Evolutionary conservation across 805 yeast species (phyloP), one percentile per base, ranked within the genome.

Genomic region (Candida palmyrensis): DNA sequence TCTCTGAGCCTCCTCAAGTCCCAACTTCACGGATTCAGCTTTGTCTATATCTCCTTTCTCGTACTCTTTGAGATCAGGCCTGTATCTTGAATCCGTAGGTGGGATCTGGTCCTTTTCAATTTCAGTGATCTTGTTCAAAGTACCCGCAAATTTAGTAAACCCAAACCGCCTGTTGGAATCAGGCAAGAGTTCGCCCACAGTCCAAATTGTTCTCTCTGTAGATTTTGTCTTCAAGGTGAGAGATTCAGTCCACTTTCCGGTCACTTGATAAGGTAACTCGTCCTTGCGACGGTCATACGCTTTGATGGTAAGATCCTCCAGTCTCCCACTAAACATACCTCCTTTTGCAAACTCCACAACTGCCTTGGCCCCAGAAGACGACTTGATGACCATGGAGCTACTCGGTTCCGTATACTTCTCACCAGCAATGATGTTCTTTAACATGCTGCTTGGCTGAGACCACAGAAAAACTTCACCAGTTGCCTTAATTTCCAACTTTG

Each of bases 361-460:
- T 1, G 95, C 85, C 40, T 68, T 75, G 25, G 71, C 66, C 0
- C 94, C 94, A n/a, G 62, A 64, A 2, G 86, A 75, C 2, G 88
- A 75, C 29, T 73, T 71, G 2, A 92, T 68, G 0, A 80, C 75
- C 39, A 86, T 67, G 3, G 77, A 57, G 12, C 85, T 79, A 2
- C 72, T 66, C 1, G 98, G 98, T 52, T 92, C 98, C 10, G 86
- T 68, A 55, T 89, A 92, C 54, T 87, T 83, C 48, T 92, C 98
- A 17, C 98, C 97, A 2, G 97, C 96, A 47, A 92, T 77, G 29
- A 92, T 70, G 51, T 90, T 90, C 48, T 90, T 81, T 46, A 92
- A 60, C 47, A 85, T 70, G 0, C 94, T 79, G 1, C 83, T 77
- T 6, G 98, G 97, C 43, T 80, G 89, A 14, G 66, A 53, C 90